phyloP scores from a whole-genome alignment of 2,329 filamentous ascomycete genomes.

The Paecilomyces sp. region DNA sequence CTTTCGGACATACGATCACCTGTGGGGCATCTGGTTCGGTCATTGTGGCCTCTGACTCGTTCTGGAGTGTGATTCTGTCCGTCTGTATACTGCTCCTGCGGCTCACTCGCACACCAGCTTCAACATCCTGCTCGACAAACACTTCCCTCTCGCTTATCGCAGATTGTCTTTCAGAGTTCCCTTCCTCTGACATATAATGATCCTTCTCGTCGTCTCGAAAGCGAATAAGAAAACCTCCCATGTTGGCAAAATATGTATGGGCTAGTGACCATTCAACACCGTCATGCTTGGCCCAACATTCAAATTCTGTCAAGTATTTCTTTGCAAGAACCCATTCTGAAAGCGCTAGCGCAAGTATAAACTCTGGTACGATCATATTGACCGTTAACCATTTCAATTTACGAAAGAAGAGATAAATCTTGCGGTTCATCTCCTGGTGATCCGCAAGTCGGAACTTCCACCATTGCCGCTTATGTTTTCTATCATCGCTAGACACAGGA shows the following conservation, averaged over 20 bases:
- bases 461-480: not conserved
- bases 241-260: slow-evolving; percentile 9
- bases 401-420: not conserved
- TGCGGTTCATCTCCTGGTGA: not conserved
- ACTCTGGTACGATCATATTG: not conserved
- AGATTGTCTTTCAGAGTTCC: no score
- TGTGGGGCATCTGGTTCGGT: not conserved
- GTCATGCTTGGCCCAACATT: not conserved
- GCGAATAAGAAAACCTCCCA: slow-evolving; percentile 6
- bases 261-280: slow-evolving; percentile 4
- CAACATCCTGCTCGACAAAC: not conserved
- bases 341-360: not conserved
- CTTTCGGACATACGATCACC: not conserved
- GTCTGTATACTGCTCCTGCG: not conserved
- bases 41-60: not conserved
- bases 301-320: not conserved
- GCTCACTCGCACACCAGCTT: not conserved
- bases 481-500: not conserved
- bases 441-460: not conserved
- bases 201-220: slow-evolving; percentile 1
- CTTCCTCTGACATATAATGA: not conserved
- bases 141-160: not conserved
- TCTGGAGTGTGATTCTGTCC: not conserved
- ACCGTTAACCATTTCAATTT: not conserved
- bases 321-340: not conserved